Percentiles rank a stretch among this genome's conserved stretches.
phyloP scores from a whole-genome alignment of 208 protist genomes.

The Naegleria fowleri region DNA sequence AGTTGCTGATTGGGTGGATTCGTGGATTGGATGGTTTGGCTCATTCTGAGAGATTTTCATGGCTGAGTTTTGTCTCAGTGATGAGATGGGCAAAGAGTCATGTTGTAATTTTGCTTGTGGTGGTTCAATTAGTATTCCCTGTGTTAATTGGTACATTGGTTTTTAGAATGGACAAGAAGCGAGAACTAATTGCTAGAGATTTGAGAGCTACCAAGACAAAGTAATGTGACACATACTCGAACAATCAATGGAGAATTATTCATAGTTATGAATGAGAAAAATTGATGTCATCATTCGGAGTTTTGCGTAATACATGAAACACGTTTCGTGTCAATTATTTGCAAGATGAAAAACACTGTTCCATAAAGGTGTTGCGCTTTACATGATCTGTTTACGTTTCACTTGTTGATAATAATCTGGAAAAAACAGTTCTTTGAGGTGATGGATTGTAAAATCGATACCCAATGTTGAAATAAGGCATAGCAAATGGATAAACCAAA shows the following conservation, averaged over 20 bases:
- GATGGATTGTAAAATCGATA: not conserved
- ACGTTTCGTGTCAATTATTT: no score
- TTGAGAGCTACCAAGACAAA: not conserved
- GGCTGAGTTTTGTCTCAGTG: not conserved
- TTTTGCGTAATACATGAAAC: no score
- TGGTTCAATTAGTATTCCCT: not conserved
- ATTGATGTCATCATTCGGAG: no score
- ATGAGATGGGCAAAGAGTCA: not conserved
- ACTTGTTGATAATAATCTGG: not conserved
- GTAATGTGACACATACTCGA: no score
- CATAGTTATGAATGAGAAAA: no score
- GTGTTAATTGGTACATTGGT: not conserved
- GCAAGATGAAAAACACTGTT: no score
- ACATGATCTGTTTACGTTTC: not conserved
- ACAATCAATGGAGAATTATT: no score
- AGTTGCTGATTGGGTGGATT: not conserved
- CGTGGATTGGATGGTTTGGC: not conserved
- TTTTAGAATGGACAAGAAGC: not conserved
- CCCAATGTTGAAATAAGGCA: not conserved
- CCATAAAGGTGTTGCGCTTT: no score
- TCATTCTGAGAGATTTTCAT: not conserved
- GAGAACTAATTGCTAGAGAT: not conserved
- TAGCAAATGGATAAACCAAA: not conserved
- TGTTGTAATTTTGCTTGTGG: not conserved
- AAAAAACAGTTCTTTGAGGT: not conserved